phyloP scores from a whole-genome alignment of 768 basidiomycete genomes.

The Leccinum pellstonianum region DNA sequence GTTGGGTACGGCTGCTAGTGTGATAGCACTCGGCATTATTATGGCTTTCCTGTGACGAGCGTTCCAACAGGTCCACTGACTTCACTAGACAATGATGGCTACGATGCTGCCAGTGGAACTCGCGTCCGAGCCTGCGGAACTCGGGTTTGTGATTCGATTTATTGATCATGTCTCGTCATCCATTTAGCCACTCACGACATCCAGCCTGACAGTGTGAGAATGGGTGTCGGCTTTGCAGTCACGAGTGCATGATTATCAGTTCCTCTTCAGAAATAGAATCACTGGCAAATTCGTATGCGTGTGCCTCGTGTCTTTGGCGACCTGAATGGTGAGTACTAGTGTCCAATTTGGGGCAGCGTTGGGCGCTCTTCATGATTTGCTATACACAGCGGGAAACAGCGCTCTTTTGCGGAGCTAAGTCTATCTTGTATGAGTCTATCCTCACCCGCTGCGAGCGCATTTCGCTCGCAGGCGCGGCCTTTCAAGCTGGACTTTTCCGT shows the following conservation, averaged over 20 bases:
- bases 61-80: no score
- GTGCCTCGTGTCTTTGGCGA: slow-evolving; percentile 7
- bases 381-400: slow-evolving; percentile 59
- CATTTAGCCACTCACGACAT: background rate
- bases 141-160: slow-evolving; percentile 37
- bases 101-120: slow-evolving; percentile 41
- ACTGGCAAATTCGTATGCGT: background rate
- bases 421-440: no score
- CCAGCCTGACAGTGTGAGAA: slow-evolving; percentile 24
- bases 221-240: slow-evolving; percentile 50
- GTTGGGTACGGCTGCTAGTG: slow-evolving; percentile 35
- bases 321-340: slow-evolving; percentile 16
- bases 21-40: slow-evolving; percentile 44
- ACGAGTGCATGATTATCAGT: slow-evolving; percentile 30
- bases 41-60: slow-evolving; percentile 46
- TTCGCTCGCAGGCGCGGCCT: no score
- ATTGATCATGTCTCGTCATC: background rate
- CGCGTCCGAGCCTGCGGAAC: slow-evolving; percentile 25
- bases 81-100: slow-evolving; percentile 35
- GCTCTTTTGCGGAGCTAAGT: background rate
- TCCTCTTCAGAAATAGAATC: background rate
- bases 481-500: background rate
- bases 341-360: background rate
- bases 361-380: slow-evolving; percentile 39
- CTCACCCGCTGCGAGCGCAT: no score